Conservation (phyloP, 768 basidiomycete genomes). For the Lactarius vividus region DNA sequence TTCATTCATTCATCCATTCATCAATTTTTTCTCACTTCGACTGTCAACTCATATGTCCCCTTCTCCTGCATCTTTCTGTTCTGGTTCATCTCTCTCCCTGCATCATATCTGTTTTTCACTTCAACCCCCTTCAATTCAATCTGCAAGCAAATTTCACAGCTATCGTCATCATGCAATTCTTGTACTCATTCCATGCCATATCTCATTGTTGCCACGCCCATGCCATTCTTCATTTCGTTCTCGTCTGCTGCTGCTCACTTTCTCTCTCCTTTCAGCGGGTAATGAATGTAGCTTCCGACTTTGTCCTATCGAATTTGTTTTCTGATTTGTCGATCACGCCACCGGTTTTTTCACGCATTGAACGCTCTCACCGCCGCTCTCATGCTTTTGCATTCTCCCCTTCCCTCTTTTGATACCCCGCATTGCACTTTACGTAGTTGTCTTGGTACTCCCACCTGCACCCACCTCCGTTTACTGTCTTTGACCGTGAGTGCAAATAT, state of each 20-base stretch:
- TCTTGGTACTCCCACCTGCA: conserved; percentile 22
- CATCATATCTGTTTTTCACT: conserved; percentile 21
- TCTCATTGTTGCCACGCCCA: conserved; percentile 30
- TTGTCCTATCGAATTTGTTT: conserved; percentile 2
- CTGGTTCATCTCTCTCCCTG: conserved; percentile 24
- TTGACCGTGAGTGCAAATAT: conserved; percentile 23
- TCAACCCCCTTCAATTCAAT: conserved; percentile 18
- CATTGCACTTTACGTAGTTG: conserved; percentile 28
- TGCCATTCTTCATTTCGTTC: conserved; percentile 6
- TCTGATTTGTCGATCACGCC: conserved; percentile 11
- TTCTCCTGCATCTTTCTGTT: conserved; percentile 15
- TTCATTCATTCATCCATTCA: background rate
- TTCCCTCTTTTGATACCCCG: conserved; percentile 17
- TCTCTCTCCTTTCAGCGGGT: conserved; percentile 6
- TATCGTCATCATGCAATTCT: conserved; percentile 31
- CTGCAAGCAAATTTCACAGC: conserved; percentile 26
- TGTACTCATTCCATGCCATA: conserved; percentile 29
- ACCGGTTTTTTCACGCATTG: conserved; percentile 17
- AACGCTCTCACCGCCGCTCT: conserved; percentile 20
- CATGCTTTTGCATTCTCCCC: conserved; percentile 21
- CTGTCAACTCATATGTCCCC: conserved; percentile 10
- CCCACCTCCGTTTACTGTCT: conserved; percentile 11
- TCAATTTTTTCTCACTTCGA: background rate
- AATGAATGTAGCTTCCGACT: conserved; percentile 7
- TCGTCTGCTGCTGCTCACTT: background rate